phyloP scores from a whole-genome alignment of 2,329 filamentous ascomycete species.

The Ilyonectria sp. region DNA sequence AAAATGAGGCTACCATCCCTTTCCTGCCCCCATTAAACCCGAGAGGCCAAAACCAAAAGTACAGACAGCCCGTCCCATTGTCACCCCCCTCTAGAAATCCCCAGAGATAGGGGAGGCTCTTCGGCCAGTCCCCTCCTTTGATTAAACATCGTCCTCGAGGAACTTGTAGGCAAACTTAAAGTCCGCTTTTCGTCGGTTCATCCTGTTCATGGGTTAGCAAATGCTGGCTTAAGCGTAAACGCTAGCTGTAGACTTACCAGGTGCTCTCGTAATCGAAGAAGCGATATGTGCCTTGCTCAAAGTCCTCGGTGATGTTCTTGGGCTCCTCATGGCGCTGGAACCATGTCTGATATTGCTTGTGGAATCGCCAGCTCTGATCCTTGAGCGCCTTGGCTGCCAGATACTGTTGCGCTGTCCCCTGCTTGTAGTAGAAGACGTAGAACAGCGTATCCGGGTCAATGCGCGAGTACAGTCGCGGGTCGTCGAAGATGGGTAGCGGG shows the following conservation, averaged over 20 bases:
- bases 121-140: constrained; percentile 3
- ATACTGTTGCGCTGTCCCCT: constrained; percentile 96
- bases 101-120: constrained; percentile 7
- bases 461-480: constrained; percentile 87
- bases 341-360: constrained; percentile 99
- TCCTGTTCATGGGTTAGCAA: constrained; percentile 72
- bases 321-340: constrained; percentile 99
- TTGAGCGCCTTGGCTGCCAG: constrained; percentile 97
- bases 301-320: constrained; percentile 98
- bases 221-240: background rate
- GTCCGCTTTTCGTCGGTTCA: constrained; percentile 97
- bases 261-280: constrained; percentile 99
- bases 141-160: constrained; percentile 89
- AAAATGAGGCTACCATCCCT: constrained; percentile 33
- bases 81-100: constrained; percentile 5
- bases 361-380: constrained; percentile 98
- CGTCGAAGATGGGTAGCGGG: constrained; percentile 91
- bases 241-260: constrained; percentile 75
- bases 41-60: constrained; percentile 28
- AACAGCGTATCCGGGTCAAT: constrained; percentile 98
- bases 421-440: constrained; percentile 99
- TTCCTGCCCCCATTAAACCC: constrained; percentile 27
- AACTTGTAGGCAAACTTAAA: constrained; percentile 99
- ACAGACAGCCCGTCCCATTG: constrained; percentile 22
- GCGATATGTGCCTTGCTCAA: constrained; percentile 97